Base-by-base conservation (phyloP, 1,284 basidiomycete genomes). In the Papiliotrema flavescens region DNA sequence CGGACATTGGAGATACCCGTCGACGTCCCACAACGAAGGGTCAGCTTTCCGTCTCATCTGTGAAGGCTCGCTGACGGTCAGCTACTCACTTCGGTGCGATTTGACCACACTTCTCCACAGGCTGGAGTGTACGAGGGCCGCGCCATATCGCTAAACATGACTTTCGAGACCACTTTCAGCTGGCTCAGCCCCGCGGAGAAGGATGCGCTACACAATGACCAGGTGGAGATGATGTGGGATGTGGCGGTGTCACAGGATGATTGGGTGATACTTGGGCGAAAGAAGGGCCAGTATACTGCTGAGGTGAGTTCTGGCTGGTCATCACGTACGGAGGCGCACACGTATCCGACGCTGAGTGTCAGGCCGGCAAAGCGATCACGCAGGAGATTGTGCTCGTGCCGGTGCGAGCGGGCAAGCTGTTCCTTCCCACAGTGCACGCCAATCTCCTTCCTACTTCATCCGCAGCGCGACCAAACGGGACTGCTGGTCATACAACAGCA, bases 1-100 rank as follows among this genome's bases (percentile, higher is more conserved):
- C 62, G 71, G 23, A 73, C 60, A 0, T 59, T 75, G 15, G 66
- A 69, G 46, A 74, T 75, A n/a, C 73, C 73, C 1, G 73, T 75
- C n/a, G 73, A 75, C n/a, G 65, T 75, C 0, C 71, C 73, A 15
- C 63, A 67, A 13, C 59, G 64, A 26, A 57, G 71, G 22, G 69
- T 71, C 45, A 59, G 69, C 49, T 17, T 15, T n/a, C 15, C 24
- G n/a, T 24, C 17, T 46, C 7, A 20, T n/a, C 13, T 14, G 23
- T 15, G 14, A 35, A 20, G 2, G 23, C 56, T 47, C 35, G 40
- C 32, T n/a, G n/a, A 39, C 19, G 11, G n/a, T 17, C 47, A 66
- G 65, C 60, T 71, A 8, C 55, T 71, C n/a, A 67, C 67, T 8
- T 55, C 54, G 0, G 62, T 69, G 9, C 59, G 53, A 8, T 59